phyloP scores from a whole-genome alignment of 1,284 basidiomycete genomes.

The Ustilago sp. region DNA sequence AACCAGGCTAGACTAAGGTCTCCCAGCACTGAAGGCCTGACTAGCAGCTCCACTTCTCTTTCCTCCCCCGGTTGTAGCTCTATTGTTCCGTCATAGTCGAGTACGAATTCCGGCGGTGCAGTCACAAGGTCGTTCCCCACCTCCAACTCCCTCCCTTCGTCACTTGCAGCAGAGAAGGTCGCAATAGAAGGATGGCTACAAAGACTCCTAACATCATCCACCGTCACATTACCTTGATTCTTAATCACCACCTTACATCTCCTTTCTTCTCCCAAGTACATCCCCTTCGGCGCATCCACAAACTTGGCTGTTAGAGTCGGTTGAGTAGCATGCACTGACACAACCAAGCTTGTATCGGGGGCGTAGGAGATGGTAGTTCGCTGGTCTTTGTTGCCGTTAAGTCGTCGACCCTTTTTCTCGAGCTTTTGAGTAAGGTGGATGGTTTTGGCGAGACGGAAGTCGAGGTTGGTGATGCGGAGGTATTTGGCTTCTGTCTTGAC shows the following conservation, averaged over 20 bases:
- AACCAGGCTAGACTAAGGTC: constrained; percentile 29
- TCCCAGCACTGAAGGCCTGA: constrained; percentile 21
- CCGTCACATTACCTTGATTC: constrained; percentile 16
- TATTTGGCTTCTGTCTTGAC: constrained; percentile 17
- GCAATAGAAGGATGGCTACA: constrained; percentile 29
- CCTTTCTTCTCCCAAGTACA: constrained; percentile 26
- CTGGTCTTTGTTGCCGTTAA: constrained; percentile 71
- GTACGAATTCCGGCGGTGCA: constrained; percentile 1
- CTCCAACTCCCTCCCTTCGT: constrained; percentile 25
- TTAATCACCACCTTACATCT: constrained; percentile 27
- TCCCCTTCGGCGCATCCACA: constrained; percentile 11
- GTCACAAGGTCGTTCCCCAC: constrained; percentile 65
- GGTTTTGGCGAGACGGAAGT: constrained; percentile 71
- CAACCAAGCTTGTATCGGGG: constrained; percentile 69
- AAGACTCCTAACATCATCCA: constrained; percentile 37
- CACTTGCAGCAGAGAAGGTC: constrained; percentile 9
- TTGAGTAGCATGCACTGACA: constrained; percentile 62
- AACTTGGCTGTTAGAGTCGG: constrained; percentile 32
- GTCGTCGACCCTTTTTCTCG: constrained; percentile 69
- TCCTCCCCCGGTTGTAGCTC: constrained; percentile 38
- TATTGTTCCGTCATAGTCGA: not conserved
- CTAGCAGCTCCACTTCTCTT: constrained; percentile 9
- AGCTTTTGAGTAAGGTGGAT: constrained; percentile 71
- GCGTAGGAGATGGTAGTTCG: constrained; percentile 70
- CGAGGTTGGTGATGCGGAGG: constrained; percentile 63